Base-by-base conservation (phyloP, 129 eudicot species). In the Dittrichia graveolens region DNA sequence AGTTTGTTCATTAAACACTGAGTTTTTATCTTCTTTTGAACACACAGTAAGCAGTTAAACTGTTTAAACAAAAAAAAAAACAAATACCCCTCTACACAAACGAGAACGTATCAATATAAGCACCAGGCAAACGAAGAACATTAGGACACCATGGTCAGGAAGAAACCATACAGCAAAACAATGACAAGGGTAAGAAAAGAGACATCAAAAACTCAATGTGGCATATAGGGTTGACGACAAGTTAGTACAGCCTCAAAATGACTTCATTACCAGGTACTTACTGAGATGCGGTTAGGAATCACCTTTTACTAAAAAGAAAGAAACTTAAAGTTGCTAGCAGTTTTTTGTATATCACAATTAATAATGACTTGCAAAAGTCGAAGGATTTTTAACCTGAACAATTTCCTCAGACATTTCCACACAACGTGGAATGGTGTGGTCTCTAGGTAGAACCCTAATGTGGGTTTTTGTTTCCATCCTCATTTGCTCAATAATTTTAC, bases 401-500 rank as follows among this genome's bases (percentile, higher is more conserved):
- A 95, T 88, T 77, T 95, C 99, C 86, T 95, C 99, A 1, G 96
- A 83, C 88, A 90, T 83, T 5, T 87, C 79, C 12, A 95, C 94
- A 68, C 99, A 95, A 0, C 97, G 89, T 3, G 99, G 99, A 72
- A 89, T 71, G 4, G 81, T 90, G 62, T 90, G 91, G 75, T 95
- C 99, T 56, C 99, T 79, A 3, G 99, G 99, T 50, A 95, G 75
- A 88, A 95, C 84, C 86, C 99, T 90, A 64, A 95, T 95, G 47
- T 95, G 99, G 0, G 99, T 95, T 83, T 85, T 95, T 18, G 99
- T 95, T 70, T 90, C 99, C 73, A 84, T 86, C 82, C 97, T 90
- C 99, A 95, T 95, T 64, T 90, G 97, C 83, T 90, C 99, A 79
- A 95, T 95, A 43, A 95, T 95, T 85, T 90, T 95, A 72, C 99